Evolutionary conservation across 306 rosid genomes (phyloP).

Genomic region (Citrullus colocynthis): DNA sequence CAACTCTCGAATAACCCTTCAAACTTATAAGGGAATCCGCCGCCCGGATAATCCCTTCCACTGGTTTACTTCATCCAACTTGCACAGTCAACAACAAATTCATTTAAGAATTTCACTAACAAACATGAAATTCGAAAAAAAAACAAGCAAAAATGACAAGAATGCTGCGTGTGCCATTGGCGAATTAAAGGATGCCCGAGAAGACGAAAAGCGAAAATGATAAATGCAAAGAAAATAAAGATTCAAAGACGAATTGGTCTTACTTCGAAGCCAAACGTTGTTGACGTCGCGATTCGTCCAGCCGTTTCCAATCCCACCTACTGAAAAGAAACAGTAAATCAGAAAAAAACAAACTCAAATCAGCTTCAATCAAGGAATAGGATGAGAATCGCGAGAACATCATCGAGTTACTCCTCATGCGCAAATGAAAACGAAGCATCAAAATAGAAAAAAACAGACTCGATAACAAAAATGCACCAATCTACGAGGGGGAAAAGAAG

Average conservation of each 20-base stretch:
- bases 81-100: background rate
- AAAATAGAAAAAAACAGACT: background rate
- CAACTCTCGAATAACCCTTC: background rate
- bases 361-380: background rate
- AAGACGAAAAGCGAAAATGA: background rate
- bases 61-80: background rate
- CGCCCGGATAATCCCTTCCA: background rate
- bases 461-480: background rate
- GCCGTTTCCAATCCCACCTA: slow-evolving; percentile 24
- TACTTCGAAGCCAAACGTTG: slow-evolving; percentile 23
- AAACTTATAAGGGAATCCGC: background rate
- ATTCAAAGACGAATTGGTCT: background rate
- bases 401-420: background rate
- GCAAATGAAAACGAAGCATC: background rate
- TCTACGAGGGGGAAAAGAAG: background rate
- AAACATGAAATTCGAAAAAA: background rate
- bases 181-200: background rate
- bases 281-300: slow-evolving; percentile 26
- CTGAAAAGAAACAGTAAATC: slow-evolving; percentile 3
- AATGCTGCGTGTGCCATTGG: background rate
- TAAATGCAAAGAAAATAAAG: background rate
- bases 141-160: background rate
- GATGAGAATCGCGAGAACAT: background rate
- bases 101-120: background rate
- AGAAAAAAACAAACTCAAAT: background rate